phyloP scores from a whole-genome alignment of 768 basidiomycete species.

The Tulasnella sp. region DNA sequence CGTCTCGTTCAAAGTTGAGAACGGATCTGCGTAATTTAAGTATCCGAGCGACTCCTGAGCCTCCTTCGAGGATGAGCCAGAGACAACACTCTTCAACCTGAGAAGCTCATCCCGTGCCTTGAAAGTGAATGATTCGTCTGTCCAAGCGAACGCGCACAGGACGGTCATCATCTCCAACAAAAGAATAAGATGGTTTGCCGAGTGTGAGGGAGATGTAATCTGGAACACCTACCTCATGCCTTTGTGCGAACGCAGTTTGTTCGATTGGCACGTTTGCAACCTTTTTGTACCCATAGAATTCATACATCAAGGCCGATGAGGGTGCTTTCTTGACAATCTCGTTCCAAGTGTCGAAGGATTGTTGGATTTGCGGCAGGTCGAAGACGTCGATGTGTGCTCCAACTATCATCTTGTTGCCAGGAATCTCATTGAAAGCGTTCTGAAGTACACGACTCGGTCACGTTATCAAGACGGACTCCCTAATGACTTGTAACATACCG shows the following conservation, averaged over 20 bases:
- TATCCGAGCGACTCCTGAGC: conserved; percentile 21
- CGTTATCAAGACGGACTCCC: background rate
- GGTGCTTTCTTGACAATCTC: background rate
- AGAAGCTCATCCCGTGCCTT: background rate
- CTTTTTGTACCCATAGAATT: conserved; percentile 6
- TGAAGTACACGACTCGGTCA: background rate
- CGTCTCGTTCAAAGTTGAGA: conserved; percentile 5
- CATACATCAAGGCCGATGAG: background rate
- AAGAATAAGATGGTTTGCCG: background rate
- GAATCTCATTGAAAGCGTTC: conserved; percentile 3
- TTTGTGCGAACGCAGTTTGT: conserved; percentile 15
- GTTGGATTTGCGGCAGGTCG: background rate
- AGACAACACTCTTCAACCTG: background rate
- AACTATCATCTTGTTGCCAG: conserved; percentile 4
- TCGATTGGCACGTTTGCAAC: conserved; percentile 24
- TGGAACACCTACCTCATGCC: conserved; percentile 7
- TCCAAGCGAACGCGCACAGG: background rate
- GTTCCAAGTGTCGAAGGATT: conserved; percentile 15
- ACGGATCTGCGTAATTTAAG: conserved; percentile 4
- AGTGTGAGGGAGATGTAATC: background rate
- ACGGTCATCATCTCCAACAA: background rate
- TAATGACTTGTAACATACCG: background rate
- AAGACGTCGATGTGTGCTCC: conserved; percentile 13
- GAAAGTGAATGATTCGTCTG: background rate
- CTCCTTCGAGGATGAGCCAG: conserved; percentile 1